These are phyloP conservation scores for Mycena epipterygia DNA, from an alignment of 768 basidiomycete species.

Conservation along the genomic window DNA sequence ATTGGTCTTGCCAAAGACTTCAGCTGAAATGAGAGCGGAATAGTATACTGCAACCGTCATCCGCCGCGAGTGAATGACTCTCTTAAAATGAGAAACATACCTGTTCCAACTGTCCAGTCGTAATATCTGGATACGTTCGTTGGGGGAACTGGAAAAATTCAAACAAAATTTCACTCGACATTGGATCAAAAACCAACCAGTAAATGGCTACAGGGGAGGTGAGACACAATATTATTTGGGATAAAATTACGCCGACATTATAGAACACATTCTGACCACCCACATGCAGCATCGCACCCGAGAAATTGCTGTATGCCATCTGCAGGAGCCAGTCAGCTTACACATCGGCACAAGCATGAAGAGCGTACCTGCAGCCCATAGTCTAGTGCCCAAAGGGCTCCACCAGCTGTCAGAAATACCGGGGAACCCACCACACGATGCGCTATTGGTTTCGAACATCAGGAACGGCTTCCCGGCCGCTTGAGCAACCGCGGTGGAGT, in stretches of 20 bases:
- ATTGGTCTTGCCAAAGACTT: slow-evolving; percentile 75
- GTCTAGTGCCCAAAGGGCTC: slow-evolving; percentile 75
- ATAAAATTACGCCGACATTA: slow-evolving; percentile 48
- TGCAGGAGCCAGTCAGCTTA: slow-evolving; percentile 43
- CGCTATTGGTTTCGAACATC: slow-evolving; percentile 82
- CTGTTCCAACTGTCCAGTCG: slow-evolving; percentile 78
- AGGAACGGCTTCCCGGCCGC: slow-evolving; percentile 62
- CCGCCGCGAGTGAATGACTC: background rate
- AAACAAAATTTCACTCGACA: too few species aligned
- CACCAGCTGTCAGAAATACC: slow-evolving; percentile 76
- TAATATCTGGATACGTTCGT: slow-evolving; percentile 68
- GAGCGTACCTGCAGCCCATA: slow-evolving; percentile 59
- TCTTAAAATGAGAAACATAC: background rate
- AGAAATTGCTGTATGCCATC: slow-evolving; percentile 72
- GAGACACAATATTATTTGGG: background rate
- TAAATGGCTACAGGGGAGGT: slow-evolving; percentile 32
- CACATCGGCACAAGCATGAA: background rate
- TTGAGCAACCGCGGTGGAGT: slow-evolving; percentile 60
- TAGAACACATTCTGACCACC: slow-evolving; percentile 80
- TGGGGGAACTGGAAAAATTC: too few species aligned
- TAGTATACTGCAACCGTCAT: slow-evolving; percentile 72
- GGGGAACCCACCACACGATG: slow-evolving; percentile 77
- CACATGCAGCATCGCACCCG: slow-evolving; percentile 66
- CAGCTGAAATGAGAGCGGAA: slow-evolving; percentile 71
- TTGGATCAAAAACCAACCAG: too few species aligned